Evolutionary conservation across 352 stramenopile species (phyloP), one percentile per base, ranked within the genome.

Genomic region (Globisporangium apiculatum): DNA sequence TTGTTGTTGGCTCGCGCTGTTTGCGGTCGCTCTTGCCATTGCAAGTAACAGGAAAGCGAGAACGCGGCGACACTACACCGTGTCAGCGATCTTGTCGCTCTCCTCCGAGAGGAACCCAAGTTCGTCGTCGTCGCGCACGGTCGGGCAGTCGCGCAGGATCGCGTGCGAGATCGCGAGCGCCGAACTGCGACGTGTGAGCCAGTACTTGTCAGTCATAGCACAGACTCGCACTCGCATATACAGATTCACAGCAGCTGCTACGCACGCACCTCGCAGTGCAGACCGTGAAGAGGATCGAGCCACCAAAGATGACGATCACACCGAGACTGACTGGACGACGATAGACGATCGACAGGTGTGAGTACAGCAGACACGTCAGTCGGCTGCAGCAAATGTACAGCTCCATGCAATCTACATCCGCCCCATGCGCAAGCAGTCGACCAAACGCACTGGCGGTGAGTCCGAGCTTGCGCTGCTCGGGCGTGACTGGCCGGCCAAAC

Each of bases 201-300:
- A 38, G 51, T 31, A 31, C 24, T 3, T 31, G 24, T 12, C 51
- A 41, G 42, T 14, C 10, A 37, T 12, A 5, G 0, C 24, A 48
- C 38, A 12, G 40, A n/a, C 49, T 45, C 18, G 38, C 36, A 45
- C 18, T 1, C 9, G 9, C 14, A 47, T 15, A 12, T 35, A 59
- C 14, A 62, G 15, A 31, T 31, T 17, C 24, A 57, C 24, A 5
- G 7, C 36, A n/a, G 24, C 24, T 31, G 24, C 24, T 31, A 31
- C 24, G 24, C 24, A 55, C 57, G 71, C 45, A 94, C 84, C 84
- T 94, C 43, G 83, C 79, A 42, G 75, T 86, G 64, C 76, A 89
- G 59, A 94, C 91, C 42, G 82, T 91, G 56, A 94, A 91, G n/a
- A 94, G 68, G 49, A 94, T 89, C 4, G 82, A 92, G 43, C 84